Evolutionary conservation across 495 filamentous ascomycete species (phyloP), one percentile per base, ranked within the genome.

Genomic region (Zalerion maritima): DNA sequence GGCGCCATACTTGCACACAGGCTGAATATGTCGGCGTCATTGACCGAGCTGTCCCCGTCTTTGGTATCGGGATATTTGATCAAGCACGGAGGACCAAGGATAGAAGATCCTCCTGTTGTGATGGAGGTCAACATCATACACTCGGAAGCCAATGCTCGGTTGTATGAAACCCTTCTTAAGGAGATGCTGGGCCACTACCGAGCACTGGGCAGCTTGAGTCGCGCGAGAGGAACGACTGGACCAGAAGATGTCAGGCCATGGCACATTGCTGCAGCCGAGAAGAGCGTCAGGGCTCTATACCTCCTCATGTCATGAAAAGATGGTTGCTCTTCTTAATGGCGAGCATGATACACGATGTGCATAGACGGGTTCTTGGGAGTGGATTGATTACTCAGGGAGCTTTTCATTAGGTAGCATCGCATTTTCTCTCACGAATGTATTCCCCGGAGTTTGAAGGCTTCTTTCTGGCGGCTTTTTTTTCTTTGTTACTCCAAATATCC

Each of bases 251-350:
- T 75, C 0, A 46, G 85, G 39, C 86, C 86, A 14, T 87, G 81
- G 78, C 85, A 94, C 64, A 62, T 94, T 36, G 78, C 71, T 15
- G 78, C 71, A n/a, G 84, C 75, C 18, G 63, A 77, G 41, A 75
- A 76, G 49, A 79, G 61, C 2, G 67, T 64, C 4, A 57, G 65
- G 40, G 71, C 54, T 20, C 42, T 81, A 34, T 64, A 68, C 37
- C 48, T 60, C 42, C 32, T 71, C 31, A 68, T 72, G 65, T 72
- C 40, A 60, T 25, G n/a, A 19, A 15, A 17, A 25, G 15, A 36
- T 36, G 8, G 19, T n/a, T 22, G 20, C 15, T 22, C 21, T 21
- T 32, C 19, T 25, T 21, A 26, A 14, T n/a, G 29, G 2, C 15
- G 16, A 2, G 7, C 7, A 23, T 23, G 21, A 23, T 23, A 23